A percentile compares a stretch with the other conserved stretches of the same genome.
Evolutionary conservation across 352 stramenopile genomes (phyloP).

Genomic region (Globisporangium cederbergense): DNA sequence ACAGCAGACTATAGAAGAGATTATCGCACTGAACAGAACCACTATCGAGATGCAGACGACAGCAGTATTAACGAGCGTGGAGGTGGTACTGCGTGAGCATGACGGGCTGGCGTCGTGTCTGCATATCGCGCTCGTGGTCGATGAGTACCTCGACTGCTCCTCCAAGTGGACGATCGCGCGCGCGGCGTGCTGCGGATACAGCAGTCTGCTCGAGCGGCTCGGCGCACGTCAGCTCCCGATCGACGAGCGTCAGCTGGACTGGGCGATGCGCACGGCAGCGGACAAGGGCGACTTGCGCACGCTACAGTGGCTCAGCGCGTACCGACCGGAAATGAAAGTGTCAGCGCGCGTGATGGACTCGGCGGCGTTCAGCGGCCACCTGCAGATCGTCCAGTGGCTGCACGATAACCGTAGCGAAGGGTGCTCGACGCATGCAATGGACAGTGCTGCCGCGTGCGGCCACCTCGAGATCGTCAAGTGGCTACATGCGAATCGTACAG

Average conservation of each 20-base stretch:
- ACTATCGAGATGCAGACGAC: conserved; percentile 2
- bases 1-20: background rate
- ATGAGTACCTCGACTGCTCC: conserved; percentile 54
- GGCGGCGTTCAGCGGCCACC: conserved; percentile 60
- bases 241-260: conserved; percentile 54
- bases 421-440: conserved; percentile 76
- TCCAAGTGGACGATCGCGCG: conserved; percentile 53
- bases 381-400: conserved; percentile 72
- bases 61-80: conserved; percentile 29
- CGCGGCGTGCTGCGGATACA: conserved; percentile 49
- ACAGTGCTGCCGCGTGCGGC: conserved; percentile 68
- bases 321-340: conserved; percentile 47
- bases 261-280: conserved; percentile 60
- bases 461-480: conserved; percentile 68
- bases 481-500: conserved; percentile 56
- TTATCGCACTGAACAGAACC: background rate
- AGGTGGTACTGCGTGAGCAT: conserved; percentile 38
- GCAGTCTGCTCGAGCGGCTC: conserved; percentile 49
- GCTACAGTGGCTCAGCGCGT: conserved; percentile 61
- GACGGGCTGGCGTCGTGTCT: conserved; percentile 45
- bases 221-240: conserved; percentile 33
- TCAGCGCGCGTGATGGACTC: conserved; percentile 81
- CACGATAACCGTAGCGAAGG: conserved; percentile 59
- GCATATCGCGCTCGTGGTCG: conserved; percentile 43
- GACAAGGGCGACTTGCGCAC: conserved; percentile 62